These are phyloP conservation scores for Coniella vitis DNA, from an alignment of 2,329 filamentous ascomycete genomes.

Conservation along the genomic window DNA sequence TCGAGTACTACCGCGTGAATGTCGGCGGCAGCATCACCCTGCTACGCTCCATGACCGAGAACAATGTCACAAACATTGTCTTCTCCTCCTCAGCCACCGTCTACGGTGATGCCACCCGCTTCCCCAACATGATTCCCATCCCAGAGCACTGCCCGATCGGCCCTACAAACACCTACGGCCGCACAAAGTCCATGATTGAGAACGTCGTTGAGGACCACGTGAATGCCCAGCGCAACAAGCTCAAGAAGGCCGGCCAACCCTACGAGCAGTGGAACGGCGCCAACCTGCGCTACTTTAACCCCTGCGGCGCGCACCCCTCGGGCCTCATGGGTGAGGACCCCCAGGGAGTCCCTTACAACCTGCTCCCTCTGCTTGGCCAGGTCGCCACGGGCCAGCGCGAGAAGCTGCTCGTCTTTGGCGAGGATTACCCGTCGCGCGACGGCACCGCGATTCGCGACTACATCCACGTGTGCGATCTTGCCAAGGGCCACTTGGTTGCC, in stretches of 20 bases:
- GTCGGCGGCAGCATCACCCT: conserved; percentile 87
- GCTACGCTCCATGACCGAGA: conserved; percentile 76
- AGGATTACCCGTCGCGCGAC: conserved; percentile 86
- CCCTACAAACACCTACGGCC: conserved; percentile 95
- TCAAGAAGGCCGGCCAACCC: conserved; percentile 71
- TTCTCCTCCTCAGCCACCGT: conserved; percentile 98
- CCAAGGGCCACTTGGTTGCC: conserved; percentile 77
- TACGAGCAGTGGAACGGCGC: conserved; percentile 86
- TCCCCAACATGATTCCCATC: conserved; percentile 98
- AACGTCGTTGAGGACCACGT: conserved; percentile 86
- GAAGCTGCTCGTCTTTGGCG: conserved; percentile 89
- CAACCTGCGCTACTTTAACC: conserved; percentile 95
- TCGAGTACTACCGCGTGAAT: conserved; percentile 98
- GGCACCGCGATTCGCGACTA: conserved; percentile 96
- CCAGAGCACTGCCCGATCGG: conserved; percentile 94
- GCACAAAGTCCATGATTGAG: conserved; percentile 92
- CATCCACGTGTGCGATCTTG: conserved; percentile 91
- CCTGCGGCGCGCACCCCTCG: conserved; percentile 85
- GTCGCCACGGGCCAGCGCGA: conserved; percentile 92
- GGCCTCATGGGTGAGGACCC: conserved; percentile 99
- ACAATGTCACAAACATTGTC: conserved; percentile 94
- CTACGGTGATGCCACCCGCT: conserved; percentile 93
- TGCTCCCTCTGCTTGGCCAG: conserved; percentile 88
- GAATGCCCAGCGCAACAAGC: conserved; percentile 76
- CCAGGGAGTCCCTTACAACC: conserved; percentile 89